These are phyloP conservation scores for Cymbopogon citratus DNA, from an alignment of 176 grass and related monocot species.

Conservation along the genomic window DNA sequence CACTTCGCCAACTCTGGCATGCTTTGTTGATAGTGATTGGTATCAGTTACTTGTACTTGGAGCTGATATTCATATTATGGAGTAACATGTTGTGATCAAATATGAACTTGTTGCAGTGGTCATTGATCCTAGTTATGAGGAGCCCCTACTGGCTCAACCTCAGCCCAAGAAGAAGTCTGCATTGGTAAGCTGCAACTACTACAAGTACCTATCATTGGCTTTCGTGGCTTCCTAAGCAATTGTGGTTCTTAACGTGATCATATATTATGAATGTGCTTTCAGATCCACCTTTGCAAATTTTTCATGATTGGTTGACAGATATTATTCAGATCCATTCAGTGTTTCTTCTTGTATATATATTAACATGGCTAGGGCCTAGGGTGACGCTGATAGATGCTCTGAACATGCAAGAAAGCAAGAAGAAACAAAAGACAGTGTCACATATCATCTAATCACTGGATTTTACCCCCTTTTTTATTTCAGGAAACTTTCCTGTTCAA, in stretches of 20 bases:
- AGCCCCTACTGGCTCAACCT: conserved; percentile 58
- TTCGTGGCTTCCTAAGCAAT: neutral
- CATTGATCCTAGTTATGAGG: conserved; percentile 39
- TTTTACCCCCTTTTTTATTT: neutral
- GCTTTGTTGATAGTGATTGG: neutral
- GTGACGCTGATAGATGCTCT: neutral
- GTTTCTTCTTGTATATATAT: neutral
- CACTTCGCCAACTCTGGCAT: too few species aligned
- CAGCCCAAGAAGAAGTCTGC: conserved; percentile 49
- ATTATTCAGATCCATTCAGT: neutral
- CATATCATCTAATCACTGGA: neutral
- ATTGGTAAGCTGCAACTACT: conserved; percentile 40
- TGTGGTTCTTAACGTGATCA: neutral
- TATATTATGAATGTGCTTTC: neutral
- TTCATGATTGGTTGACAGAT: neutral
- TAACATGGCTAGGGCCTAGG: conserved; percentile 6
- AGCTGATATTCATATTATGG: neutral
- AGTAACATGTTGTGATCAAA: neutral
- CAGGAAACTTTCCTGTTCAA: conserved; percentile 83
- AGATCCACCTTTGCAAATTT: conserved; percentile 9
- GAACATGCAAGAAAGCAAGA: conserved; percentile 20
- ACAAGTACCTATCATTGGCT: neutral
- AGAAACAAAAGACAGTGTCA: neutral
- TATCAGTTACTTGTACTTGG: neutral
- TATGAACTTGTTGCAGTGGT: conserved; percentile 47